phyloP scores from a whole-genome alignment of 768 basidiomycete genomes.

The Russula olivacea region DNA sequence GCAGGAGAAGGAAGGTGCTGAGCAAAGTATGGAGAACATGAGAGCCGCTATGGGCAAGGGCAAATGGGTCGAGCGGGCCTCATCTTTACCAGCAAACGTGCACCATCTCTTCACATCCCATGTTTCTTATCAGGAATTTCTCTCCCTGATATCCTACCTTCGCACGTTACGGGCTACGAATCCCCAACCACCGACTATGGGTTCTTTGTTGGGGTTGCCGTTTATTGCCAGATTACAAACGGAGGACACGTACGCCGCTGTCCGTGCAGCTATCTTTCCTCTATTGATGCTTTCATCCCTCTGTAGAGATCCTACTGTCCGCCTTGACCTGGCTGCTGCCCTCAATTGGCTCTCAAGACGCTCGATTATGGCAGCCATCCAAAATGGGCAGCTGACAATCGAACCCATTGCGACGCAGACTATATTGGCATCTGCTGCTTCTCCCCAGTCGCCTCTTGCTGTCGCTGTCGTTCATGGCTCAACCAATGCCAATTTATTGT shows the following conservation, averaged over 20 bases:
- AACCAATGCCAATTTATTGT: slow-evolving; percentile 45
- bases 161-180: slow-evolving; percentile 62
- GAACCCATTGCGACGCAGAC: slow-evolving; percentile 70
- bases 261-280: slow-evolving; percentile 16
- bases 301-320: slow-evolving; percentile 80
- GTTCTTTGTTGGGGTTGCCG: slow-evolving; percentile 68
- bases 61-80: slow-evolving; percentile 52
- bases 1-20: slow-evolving; percentile 58
- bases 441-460: slow-evolving; percentile 31
- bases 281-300: slow-evolving; percentile 16
- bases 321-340: slow-evolving; percentile 90
- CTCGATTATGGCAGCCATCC: slow-evolving; percentile 76
- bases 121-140: slow-evolving; percentile 73
- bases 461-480: slow-evolving; percentile 38
- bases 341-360: slow-evolving; percentile 91
- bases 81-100: slow-evolving; percentile 25
- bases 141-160: slow-evolving; percentile 70
- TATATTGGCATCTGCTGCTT: slow-evolving; percentile 51
- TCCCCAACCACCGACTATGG: slow-evolving; percentile 56
- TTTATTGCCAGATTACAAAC: slow-evolving; percentile 67
- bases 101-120: slow-evolving; percentile 59
- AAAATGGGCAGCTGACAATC: slow-evolving; percentile 79
- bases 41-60: slow-evolving; percentile 56
- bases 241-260: slow-evolving; percentile 87
- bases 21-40: slow-evolving; percentile 47